Evolutionary conservation across 1,139 yeast genomes (phyloP), one percentile per base, ranked within the genome.

Genomic region (Magnusiomyces starmeri): DNA sequence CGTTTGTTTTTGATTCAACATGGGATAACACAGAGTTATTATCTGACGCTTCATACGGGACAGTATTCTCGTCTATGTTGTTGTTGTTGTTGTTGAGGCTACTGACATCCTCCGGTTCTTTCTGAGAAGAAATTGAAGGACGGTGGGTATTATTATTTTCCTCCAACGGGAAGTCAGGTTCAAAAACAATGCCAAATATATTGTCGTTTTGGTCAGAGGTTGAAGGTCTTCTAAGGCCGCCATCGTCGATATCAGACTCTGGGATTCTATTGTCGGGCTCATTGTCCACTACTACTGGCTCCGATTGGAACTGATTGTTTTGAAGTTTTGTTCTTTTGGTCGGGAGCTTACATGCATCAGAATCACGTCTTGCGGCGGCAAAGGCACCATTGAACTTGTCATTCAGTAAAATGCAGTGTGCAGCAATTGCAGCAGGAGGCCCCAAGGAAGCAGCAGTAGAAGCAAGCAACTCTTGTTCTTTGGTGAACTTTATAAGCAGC

Each of bases 401-500:
- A 27, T 43, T 35, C 7, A 53, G 25, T 4, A 48, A 37, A 8
- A 48, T 26, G 24, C 56, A 53, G 35, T 48, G 52, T 2, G 42
- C 21, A 20, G 52, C 50, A n/a, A 53, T 12, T 7, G 48, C 50
- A 4, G 32, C 32, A 4, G 51, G 43, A 9, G 52, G 37, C 16
- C 49, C 47, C 43, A 50, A 21, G 7, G 50, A 20, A n/a, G 22
- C 43, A 37, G 29, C 16, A 43, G 40, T 4, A 4, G 29, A 14
- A 2, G 39, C 25, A 10, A 45, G 42, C 4, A 47, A 26, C 34
- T 53, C 56, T 29, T 45, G 46, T n/a, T 53, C 56, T 14, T 21
- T 43, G 3, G 50, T 45, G 24, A 42, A 45, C 14, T 41, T 26
- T 2, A 43, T 14, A 42, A 53, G 35, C 12, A 50, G 29, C 3